Percentiles rank a stretch among this genome's conserved stretches.
phyloP scores from a whole-genome alignment of 306 rosid species.

The Fagus sylvatica region DNA sequence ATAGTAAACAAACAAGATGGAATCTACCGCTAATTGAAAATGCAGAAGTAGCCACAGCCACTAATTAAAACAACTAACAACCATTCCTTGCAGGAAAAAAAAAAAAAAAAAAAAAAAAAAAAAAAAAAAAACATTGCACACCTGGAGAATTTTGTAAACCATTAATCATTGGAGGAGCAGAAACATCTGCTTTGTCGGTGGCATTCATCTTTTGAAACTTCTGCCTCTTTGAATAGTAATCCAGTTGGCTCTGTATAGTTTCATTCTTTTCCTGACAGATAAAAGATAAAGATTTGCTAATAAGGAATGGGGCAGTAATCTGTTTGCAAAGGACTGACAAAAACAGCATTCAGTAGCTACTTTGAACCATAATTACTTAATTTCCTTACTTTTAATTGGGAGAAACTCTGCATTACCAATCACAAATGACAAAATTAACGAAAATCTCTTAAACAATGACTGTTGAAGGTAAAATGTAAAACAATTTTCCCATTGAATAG shows the following conservation, averaged over 20 bases:
- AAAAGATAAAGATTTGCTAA: neutral
- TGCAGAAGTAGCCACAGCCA: neutral
- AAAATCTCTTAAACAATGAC: neutral
- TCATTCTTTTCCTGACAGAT: conserved; percentile 56
- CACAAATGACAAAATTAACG: neutral
- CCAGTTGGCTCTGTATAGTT: conserved; percentile 40
- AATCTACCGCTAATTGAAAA: neutral
- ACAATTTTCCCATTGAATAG: neutral
- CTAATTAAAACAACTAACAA: conserved; percentile 1
- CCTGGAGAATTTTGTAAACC: conserved; percentile 61
- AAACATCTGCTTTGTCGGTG: conserved; percentile 48
- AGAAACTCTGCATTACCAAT: neutral
- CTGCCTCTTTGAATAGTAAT: conserved; percentile 43
- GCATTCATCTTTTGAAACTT: conserved; percentile 55
- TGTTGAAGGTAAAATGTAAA: neutral
- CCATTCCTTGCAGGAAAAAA: neutral
- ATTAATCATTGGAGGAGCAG: conserved; percentile 25
- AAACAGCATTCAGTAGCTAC: neutral
- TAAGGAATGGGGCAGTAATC: neutral
- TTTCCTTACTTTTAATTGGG: neutral
- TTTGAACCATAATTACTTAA: neutral
- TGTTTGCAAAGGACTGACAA: neutral
- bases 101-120: neutral
- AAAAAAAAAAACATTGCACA: conserved; percentile 26
- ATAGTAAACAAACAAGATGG: neutral